These are phyloP conservation scores for Ascochyta fabae DNA, from an alignment of 2,329 filamentous ascomycete species.

Conservation along the genomic window DNA sequence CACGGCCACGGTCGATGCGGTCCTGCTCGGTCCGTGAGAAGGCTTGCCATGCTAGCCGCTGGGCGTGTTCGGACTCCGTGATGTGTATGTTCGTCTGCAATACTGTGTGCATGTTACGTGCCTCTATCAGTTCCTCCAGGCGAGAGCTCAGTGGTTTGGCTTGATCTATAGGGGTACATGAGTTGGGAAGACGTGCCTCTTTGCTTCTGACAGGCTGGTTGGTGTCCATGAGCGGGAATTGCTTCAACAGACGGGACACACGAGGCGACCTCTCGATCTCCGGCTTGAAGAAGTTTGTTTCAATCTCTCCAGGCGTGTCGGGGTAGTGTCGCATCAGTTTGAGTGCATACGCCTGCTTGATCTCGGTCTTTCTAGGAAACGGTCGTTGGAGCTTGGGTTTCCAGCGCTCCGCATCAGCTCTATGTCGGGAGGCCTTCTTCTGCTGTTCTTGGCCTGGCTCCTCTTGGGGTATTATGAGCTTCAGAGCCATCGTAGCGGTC, in stretches of 20 bases:
- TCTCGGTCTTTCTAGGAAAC: conserved; percentile 20
- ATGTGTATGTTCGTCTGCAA: conserved; percentile 22
- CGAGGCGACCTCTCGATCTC: conserved; percentile 25
- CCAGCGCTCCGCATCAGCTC: conserved; percentile 27
- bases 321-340: conserved; percentile 38
- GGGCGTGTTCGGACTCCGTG: conserved; percentile 16
- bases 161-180: neutral
- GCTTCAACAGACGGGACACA: conserved; percentile 15
- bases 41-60: conserved; percentile 24
- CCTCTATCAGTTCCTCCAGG: neutral
- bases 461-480: conserved; percentile 22
- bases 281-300: conserved; percentile 24
- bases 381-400: conserved; percentile 24
- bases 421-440: conserved; percentile 17
- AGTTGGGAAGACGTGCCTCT: neutral
- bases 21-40: conserved; percentile 21
- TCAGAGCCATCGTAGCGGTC: conserved; percentile 17
- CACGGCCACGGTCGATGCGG: conserved; percentile 13
- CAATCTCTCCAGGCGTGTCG: neutral
- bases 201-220: neutral
- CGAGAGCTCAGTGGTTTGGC: conserved; percentile 8
- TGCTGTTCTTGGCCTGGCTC: conserved; percentile 14
- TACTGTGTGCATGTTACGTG: neutral
- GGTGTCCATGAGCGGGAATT: conserved; percentile 19
- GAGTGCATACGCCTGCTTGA: conserved; percentile 26